Evolutionary conservation across 768 basidiomycete species (phyloP), one percentile per base, ranked within the genome.

Genomic region (Hemileccinum impolitum): DNA sequence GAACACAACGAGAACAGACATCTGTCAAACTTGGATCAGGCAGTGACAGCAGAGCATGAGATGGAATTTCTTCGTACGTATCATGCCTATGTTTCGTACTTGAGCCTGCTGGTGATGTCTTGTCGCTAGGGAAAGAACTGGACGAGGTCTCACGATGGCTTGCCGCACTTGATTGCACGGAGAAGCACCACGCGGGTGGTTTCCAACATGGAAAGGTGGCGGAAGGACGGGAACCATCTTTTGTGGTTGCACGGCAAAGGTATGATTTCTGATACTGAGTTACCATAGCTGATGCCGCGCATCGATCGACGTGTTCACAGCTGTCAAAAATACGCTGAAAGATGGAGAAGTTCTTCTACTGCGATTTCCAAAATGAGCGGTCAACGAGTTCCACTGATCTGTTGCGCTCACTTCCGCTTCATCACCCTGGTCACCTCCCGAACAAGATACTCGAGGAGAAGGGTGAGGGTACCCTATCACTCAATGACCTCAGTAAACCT

Each of bases 201-300:
- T 50, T n/a, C 37, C 15, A 12, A 30, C 8, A 11, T 11, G 10
- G 6, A 38, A 38, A 15, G 8, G 4, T 50, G 48, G 48, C 19
- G 36, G 41, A n/a, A 8, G 1, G 28, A 13, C 5, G 42, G 30
- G 14, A 37, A 17, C 5, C 26, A 9, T 14, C 42, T 50, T 31
- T 23, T 50, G 19, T 50, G 48, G 48, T 21, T 50, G 19, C n/a
- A 39, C 6, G 48, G 48, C 4, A 36, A 43, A 39, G 36, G 48
- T 49, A 6, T 18, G 35, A 4, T 19, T 1, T 3, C 13, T 18
- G 1, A 1, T n/a, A 21, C 26, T 7, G 7, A 13, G 18, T 18
- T 12, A 21, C 28, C n/a, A 12, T 2, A 36, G 13, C 35, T 37
- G 41, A 35, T 6, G 4, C 11, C 0, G 1, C 3, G 7, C 5